Evolutionary conservation across 1,284 basidiomycete genomes (phyloP), one percentile per base, ranked within the genome.

Genomic region (Exobasidium rhododendri): DNA sequence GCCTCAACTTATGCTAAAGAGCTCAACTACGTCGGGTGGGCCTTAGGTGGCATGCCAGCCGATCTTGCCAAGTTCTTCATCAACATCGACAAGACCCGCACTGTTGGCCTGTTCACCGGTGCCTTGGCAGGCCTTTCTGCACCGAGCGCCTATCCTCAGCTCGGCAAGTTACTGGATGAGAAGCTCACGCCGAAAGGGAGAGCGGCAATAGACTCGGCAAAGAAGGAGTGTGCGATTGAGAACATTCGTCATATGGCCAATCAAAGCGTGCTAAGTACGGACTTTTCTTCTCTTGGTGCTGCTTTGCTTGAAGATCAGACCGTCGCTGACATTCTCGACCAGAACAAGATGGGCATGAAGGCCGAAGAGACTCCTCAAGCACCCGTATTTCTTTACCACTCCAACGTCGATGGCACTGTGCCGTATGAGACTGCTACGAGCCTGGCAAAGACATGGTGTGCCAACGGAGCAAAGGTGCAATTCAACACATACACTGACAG

Each of bases 361-460:
- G 17, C 50, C 26, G 2, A 17, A n/a, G 17, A 52, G 26, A 52
- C 35, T 14, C 70, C 73, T 1, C 62, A 49, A 4, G 58, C 63
- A 1, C 68, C 73, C 2, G 68, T 73, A 26, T 69, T 68, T 7
- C 66, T 77, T 55, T 77, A 74, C 64, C 74, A 77, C 14, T 66
- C 69, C 13, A 52, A 63, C 1, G 53, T 69, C 46, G 74, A 77
- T 58, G 68, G 69, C 29, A 68, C 74, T 11, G 70, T 77, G 24
- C 74, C 74, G 5, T 71, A 40, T 13, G 50, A n/a, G 3, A 14
- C 44, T 45, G 44, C 44, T 3, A 22, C 3, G 24, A 45, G 24
- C 4, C 24, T 45, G 10, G 3, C 3, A 3, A 22, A 45, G 3
- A 45, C n/a, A 4, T 45, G 44, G 44, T 45, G 44, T 22, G 24